Evolutionary conservation across 164 flowering plant species (phyloP).

Genomic region (Magnolia kwangsiensis): DNA sequence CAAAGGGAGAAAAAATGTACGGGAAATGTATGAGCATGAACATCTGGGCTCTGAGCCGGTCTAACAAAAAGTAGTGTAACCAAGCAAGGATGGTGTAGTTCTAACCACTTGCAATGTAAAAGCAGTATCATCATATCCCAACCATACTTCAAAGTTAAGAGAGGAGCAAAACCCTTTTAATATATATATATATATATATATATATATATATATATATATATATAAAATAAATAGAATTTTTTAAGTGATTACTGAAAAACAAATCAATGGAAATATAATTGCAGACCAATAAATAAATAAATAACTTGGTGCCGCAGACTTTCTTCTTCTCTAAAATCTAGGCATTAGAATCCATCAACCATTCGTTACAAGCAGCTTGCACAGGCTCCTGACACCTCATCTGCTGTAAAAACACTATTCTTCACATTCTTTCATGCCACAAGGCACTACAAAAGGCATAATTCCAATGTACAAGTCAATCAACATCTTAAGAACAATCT

Average conservation of each 20-base stretch:
- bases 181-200: too few relatives aligned
- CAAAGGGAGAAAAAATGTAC: too few relatives aligned
- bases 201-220: too few relatives aligned
- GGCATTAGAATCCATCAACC: constrained; percentile 32
- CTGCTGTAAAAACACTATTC: constrained; percentile 27
- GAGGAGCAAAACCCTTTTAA: too few relatives aligned
- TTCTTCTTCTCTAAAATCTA: constrained; percentile 40
- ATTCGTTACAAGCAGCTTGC: constrained; percentile 38
- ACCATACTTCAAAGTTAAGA: not conserved
- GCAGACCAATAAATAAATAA: not conserved
- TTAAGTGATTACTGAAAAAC: not conserved
- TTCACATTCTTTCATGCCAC: constrained; percentile 34
- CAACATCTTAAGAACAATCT: constrained; percentile 39
- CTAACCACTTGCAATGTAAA: constrained; percentile 36
- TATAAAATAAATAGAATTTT: too few relatives aligned
- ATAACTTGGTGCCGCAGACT: constrained; percentile 48
- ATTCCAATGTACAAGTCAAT: constrained; percentile 28
- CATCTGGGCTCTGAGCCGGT: constrained; percentile 31
- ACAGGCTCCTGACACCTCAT: constrained; percentile 37
- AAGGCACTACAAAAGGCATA: constrained; percentile 28
- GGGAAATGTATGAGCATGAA: too few relatives aligned
- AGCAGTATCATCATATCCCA: not conserved
- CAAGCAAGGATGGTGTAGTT: constrained; percentile 39
- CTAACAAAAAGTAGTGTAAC: constrained; percentile 29
- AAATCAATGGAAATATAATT: not conserved